Evolutionary conservation across 306 rosid species (phyloP).

Genomic region (Phaseolus lunatus): DNA sequence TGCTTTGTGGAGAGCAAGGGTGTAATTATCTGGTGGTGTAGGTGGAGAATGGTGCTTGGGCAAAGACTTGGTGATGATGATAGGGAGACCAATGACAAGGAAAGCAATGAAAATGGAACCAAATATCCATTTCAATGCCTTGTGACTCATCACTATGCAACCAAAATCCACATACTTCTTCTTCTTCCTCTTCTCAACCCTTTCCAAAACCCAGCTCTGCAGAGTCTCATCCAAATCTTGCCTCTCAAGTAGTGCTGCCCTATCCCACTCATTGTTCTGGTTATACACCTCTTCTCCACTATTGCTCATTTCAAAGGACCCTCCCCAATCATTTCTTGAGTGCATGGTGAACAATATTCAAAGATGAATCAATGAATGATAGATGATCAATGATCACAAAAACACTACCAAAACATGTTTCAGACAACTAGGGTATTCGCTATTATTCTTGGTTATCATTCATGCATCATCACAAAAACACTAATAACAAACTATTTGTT

Average conservation of each 20-base stretch:
- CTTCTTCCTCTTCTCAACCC: conserved; percentile 46
- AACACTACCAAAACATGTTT: neutral
- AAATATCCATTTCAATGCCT: conserved; percentile 55
- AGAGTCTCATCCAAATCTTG: conserved; percentile 54
- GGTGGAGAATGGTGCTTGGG: conserved; percentile 49
- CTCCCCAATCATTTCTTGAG: conserved; percentile 69
- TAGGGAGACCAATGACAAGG: conserved; percentile 59
- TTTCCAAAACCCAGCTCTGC: conserved; percentile 61
- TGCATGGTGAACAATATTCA: conserved; percentile 44
- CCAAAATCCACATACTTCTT: conserved; percentile 68
- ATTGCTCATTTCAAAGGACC: conserved; percentile 52
- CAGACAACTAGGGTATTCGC: too few species aligned
- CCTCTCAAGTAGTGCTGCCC: conserved; percentile 51
- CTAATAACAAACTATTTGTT: too few species aligned
- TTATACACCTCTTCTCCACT: conserved; percentile 26
- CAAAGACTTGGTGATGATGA: conserved; percentile 52
- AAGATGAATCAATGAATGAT: neutral
- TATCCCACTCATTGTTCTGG: conserved; percentile 53
- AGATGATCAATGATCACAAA: neutral
- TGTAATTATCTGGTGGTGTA: conserved; percentile 60
- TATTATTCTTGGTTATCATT: too few species aligned
- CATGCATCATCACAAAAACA: too few species aligned
- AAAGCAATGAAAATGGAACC: conserved; percentile 48
- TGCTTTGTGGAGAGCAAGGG: conserved; percentile 63
- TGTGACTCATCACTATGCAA: conserved; percentile 52